These are phyloP conservation scores for Hondaea fermentalgiana DNA, from an alignment of 108 stramenopile genomes.

Conservation along the genomic window DNA sequence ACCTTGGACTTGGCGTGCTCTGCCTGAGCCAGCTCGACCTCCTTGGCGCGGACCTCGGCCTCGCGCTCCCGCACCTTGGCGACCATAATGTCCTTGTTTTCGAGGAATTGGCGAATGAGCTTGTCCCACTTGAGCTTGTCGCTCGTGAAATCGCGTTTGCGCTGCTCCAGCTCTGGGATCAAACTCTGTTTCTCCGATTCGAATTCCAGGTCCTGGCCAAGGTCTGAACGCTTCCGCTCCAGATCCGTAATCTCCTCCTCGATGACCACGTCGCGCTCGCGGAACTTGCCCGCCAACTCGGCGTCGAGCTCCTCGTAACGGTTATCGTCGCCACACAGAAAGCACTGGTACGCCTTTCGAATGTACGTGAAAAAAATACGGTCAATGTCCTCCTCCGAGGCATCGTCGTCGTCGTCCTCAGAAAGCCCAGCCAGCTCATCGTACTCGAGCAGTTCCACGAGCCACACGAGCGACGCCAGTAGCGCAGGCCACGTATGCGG, in stretches of 20 bases:
- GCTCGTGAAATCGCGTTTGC: constrained; percentile 51
- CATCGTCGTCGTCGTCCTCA: constrained; percentile 27
- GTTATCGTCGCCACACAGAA: constrained; percentile 74
- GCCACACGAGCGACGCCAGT: constrained; percentile 86
- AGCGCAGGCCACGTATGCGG: constrained; percentile 96
- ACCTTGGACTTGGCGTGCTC: constrained; percentile 10
- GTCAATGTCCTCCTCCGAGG: constrained; percentile 20
- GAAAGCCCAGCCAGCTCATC: constrained; percentile 22
- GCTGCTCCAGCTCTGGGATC: constrained; percentile 54
- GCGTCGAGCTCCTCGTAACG: constrained; percentile 50
- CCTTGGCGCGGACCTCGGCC: constrained; percentile 14
- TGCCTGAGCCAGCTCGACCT: not conserved
- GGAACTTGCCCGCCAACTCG: constrained; percentile 23
- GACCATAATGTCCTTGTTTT: constrained; percentile 52
- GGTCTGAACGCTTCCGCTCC: not conserved
- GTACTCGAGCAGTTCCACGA: constrained; percentile 71
- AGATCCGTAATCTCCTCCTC: not conserved
- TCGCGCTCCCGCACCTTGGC: constrained; percentile 32
- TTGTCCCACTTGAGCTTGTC: constrained; percentile 78
- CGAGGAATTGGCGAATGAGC: constrained; percentile 63
- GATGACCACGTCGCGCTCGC: not conserved
- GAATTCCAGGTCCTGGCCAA: constrained; percentile 55
- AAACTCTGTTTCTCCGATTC: constrained; percentile 55
- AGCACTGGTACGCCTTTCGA: constrained; percentile 63
- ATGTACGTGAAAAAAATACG: constrained; percentile 73